Evolutionary conservation across 306 rosid species (phyloP).

Genomic region (Benincasa hispida): DNA sequence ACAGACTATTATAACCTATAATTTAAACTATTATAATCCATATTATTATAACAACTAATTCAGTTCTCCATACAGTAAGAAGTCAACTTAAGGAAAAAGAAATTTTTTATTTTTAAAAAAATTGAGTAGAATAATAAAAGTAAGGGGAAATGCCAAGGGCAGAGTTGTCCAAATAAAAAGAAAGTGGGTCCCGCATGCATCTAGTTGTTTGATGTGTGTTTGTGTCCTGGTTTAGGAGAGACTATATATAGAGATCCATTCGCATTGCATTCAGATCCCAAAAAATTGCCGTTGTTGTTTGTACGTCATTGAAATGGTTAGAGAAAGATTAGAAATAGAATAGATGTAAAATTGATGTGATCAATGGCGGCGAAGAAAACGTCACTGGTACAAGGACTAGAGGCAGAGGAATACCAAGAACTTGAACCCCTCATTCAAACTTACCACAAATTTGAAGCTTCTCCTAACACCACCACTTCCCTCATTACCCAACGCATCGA

Average conservation of each 20-base stretch:
- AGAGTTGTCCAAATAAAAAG: background rate
- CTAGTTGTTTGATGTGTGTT: background rate
- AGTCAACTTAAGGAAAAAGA: no score
- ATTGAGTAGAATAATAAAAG: no score
- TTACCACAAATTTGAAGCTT: slow-evolving; percentile 41
- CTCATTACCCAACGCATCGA: slow-evolving; percentile 56
- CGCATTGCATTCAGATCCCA: background rate
- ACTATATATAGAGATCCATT: background rate
- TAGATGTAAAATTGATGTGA: background rate
- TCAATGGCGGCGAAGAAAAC: background rate
- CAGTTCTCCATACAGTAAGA: no score
- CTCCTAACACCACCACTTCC: slow-evolving; percentile 50
- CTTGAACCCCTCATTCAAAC: slow-evolving; percentile 36
- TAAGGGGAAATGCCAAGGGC: background rate
- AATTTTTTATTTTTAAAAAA: no score
- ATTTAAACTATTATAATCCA: no score
- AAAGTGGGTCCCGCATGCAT: background rate
- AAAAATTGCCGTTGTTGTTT: no score
- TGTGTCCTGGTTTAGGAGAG: background rate
- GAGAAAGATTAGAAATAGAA: background rate
- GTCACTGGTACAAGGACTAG: slow-evolving; percentile 33
- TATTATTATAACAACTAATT: no score
- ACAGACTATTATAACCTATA: no score
- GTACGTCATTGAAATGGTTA: background rate
- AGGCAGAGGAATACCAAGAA: slow-evolving; percentile 33